Evolutionary conservation across 345 rosid genomes (phyloP).

Genomic region (Erodium maritimum): DNA sequence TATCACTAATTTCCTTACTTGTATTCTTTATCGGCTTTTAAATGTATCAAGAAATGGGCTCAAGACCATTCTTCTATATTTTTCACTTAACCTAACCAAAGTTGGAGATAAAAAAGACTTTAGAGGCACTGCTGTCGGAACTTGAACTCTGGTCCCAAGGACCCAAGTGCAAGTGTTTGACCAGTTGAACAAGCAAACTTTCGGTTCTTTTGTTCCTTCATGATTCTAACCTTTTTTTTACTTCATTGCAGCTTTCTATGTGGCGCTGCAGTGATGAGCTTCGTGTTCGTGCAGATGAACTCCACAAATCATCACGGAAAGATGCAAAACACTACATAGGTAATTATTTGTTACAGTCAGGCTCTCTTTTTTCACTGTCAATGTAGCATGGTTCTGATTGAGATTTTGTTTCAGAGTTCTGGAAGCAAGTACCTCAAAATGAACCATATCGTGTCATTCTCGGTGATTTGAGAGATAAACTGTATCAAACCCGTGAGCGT

Average conservation of each 20-base stretch:
- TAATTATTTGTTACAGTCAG: conserved; percentile 8
- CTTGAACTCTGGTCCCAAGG: too few species aligned
- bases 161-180: too few species aligned
- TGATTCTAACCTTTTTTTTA: neutral
- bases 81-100: too few species aligned
- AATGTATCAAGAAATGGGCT: too few species aligned
- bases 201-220: neutral
- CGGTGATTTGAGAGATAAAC: conserved; percentile 84
- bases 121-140: too few species aligned
- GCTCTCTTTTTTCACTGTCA: neutral
- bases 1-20: conserved; percentile 11
- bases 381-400: too few species aligned
- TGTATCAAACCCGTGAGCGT: conserved; percentile 85
- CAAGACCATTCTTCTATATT: too few species aligned
- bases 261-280: conserved; percentile 97
- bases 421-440: conserved; percentile 79
- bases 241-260: conserved; percentile 68
- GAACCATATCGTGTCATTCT: conserved; percentile 95
- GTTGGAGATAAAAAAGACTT: too few species aligned
- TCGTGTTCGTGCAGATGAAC: conserved; percentile 65
- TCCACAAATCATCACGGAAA: conserved; percentile 56
- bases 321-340: conserved; percentile 97
- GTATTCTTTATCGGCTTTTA: too few species aligned
- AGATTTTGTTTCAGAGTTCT: conserved; percentile 58
- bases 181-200: too few species aligned